Evolutionary conservation across 176 grass and related monocot species (phyloP), one percentile per base, ranked within the genome.

Genomic region (Carex parvula): DNA sequence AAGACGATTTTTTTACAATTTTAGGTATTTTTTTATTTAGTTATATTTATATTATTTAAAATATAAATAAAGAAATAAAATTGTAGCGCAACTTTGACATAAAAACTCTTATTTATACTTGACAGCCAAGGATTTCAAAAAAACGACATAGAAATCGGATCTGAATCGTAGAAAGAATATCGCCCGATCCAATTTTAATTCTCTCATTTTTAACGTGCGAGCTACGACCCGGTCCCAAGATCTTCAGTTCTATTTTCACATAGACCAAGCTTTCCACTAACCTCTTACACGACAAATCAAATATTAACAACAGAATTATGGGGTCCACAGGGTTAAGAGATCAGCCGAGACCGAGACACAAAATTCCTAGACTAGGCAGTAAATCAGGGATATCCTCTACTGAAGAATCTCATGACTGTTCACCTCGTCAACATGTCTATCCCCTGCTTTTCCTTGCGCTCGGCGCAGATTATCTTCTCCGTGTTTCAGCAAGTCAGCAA

Each of bases 141-240:
- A 35, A 35, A 33, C 32, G 33, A 4, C 37, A 39, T 50, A 17
- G 48, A 17, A 66, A 33, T 42, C 56, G 83, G 82, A 63, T 88
- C 61, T 66, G 86, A 33, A 84, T 70, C 81, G 50, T 29, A 37
- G 1, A 62, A 5, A 68, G 41, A 60, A 30, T 30, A 35, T 58
- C 12, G 29, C 75, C 64, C 64, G 42, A 54, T 48, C 62, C 64
- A 37, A 83, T 55, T 41, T 20, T 63, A 3, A 82, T 71, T 61
- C 42, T 29, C 65, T 9, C 21, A 57, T 33, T 18, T 79, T 26
- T 62, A 83, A 88, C 91, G 91, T 84, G 91, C 86, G 30, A 58
- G 33, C 85, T 84, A 84, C 79, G 89, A 93, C 64, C 69, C 20
- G 55, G 81, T 60, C 79, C 21, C 78, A 84, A 57, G 86, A 86